Conservation (phyloP, 2,329 filamentous ascomycete genomes). For the Fusarium algeriense region DNA sequence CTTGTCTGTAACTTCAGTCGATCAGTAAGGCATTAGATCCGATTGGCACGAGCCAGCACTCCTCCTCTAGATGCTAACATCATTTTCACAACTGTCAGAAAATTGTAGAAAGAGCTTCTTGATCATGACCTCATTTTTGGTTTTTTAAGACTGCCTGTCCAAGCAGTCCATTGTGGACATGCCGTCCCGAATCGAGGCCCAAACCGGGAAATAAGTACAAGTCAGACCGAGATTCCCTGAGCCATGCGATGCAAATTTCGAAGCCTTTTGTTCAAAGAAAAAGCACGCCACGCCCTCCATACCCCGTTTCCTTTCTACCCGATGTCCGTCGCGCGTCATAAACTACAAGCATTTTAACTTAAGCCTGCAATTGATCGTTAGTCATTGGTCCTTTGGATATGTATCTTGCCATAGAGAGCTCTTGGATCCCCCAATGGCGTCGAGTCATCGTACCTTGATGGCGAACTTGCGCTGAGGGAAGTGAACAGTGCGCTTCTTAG, state of each 20-base stretch:
- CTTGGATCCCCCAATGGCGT: not conserved
- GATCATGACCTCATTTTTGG: constrained; percentile 57
- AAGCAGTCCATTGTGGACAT: constrained; percentile 51
- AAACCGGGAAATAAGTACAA: constrained; percentile 55
- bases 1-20: not conserved
- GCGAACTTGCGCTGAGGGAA: constrained; percentile 99
- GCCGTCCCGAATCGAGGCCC: constrained; percentile 54
- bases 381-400: constrained; percentile 4
- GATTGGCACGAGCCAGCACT: not conserved
- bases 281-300: constrained; percentile 55
- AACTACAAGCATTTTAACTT: constrained; percentile 45
- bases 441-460: constrained; percentile 80
- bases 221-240: constrained; percentile 55
- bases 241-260: constrained; percentile 56
- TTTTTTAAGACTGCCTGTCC: constrained; percentile 51
- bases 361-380: constrained; percentile 46
- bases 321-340: constrained; percentile 49
- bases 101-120: constrained; percentile 33
- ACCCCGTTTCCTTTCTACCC: constrained; percentile 53
- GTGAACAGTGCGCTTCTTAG: constrained; percentile 94
- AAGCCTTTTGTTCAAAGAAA: constrained; percentile 52
- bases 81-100: constrained; percentile 5
- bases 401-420: not conserved
- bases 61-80: not conserved
- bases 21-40: not conserved